Evolutionary conservation across 176 grass and related monocot genomes (phyloP), one percentile per base, ranked within the genome.

Genomic region (Carex parvula): DNA sequence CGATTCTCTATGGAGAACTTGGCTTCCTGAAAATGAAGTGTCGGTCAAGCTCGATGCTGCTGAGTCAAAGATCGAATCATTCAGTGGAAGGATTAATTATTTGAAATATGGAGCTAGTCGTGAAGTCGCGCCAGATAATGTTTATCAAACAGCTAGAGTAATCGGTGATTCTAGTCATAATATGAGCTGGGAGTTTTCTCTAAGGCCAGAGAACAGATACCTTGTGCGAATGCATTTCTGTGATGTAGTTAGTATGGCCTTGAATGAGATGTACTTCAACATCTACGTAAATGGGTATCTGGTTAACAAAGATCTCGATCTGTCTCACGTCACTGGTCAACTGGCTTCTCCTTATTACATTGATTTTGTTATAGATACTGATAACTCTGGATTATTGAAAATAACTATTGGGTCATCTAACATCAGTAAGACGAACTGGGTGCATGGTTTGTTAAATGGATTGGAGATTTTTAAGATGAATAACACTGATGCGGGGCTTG

Each of bases 401-500:
- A 50, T 98, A 79, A 78, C 79, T 37, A 98, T 98, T 68, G 85
- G 64, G 30, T 88, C 92, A 18, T 93, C 81, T 0, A 86, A 89
- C 39, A 82, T 83, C 17, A 91, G 89, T 46, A 82, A 24, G 0
- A 69, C 86, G 56, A 87, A 83, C 5, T 83, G 92, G 86, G 88
- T 83, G 3, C 82, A 85, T 0, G 96, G 93, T 44, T 86, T 98
- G 64, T 88, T 98, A 67, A 98, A 98, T 85, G 96, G 88, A n/a
- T n/a, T 98, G 20, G 96, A 98, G 91, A 86, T 98, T 83, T 90
- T 98, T 93, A 98, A 88, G 86, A 92, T 98, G 86, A 95, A 98
- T 81, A 95, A 85, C 54, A 93, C 93, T 0, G 44, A 83, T 58
- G 85, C 76, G 0, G 89, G 91, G 82, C 90, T 98, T 64, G 89